Conservation (phyloP, 1,284 basidiomycete species). For the Melampsora occidentalis region DNA sequence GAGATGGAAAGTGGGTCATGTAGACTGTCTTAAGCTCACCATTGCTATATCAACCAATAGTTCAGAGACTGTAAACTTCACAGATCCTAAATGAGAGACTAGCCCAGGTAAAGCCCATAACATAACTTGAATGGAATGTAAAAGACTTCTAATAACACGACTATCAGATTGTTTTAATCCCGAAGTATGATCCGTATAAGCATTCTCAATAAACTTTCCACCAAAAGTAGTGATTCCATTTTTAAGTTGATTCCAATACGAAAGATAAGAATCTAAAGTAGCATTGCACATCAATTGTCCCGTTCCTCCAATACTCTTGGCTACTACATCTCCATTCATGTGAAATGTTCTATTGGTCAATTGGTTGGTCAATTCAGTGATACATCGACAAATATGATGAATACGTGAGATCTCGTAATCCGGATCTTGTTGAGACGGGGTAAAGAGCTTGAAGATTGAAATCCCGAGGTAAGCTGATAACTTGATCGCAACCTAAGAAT, state of each 20-base stretch:
- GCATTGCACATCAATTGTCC: constrained; percentile 39
- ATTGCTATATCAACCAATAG: constrained; percentile 41
- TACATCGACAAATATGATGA: constrained; percentile 42
- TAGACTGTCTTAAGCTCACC: constrained; percentile 3
- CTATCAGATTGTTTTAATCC: constrained; percentile 14
- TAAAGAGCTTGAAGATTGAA: constrained; percentile 42
- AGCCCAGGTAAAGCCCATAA: constrained; percentile 39
- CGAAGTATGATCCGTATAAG: too few species aligned
- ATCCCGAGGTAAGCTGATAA: constrained; percentile 41
- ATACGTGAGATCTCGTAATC: constrained; percentile 40
- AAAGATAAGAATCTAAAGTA: constrained; percentile 41
- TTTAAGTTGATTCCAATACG: constrained; percentile 44
- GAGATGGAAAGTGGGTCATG: neutral
- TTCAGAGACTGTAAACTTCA: constrained; percentile 36
- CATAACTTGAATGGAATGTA: constrained; percentile 40
- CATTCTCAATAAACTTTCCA: constrained; percentile 4
- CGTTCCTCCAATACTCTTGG: constrained; percentile 31
- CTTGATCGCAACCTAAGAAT: constrained; percentile 31
- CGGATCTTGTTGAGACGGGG: constrained; percentile 25
- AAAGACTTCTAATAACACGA: constrained; percentile 32
- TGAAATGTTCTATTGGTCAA: constrained; percentile 34
- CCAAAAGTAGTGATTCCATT: constrained; percentile 26
- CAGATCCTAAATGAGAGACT: constrained; percentile 26
- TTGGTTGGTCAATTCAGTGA: constrained; percentile 32
- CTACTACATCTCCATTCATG: constrained; percentile 21